Base-by-base conservation (phyloP, 148 eudicot species). In the Camellia granthamiana region DNA sequence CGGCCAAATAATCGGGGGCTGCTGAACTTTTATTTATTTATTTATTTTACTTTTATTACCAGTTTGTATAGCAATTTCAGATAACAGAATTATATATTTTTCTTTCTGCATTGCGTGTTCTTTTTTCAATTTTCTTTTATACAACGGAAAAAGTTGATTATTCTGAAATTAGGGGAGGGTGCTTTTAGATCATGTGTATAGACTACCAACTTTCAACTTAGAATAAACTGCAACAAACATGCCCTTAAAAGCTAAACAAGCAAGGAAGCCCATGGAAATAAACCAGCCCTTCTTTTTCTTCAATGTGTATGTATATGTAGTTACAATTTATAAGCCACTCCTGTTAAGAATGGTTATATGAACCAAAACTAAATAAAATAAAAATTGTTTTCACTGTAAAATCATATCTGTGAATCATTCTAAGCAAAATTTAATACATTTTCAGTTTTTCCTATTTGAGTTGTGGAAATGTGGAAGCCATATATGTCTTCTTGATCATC, bases 31-130 rank as follows among this genome's bases (percentile, higher is more conserved):
- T 30, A 30, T 30, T 30, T 30, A 30, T 30, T 60, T 3, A 2
- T 12, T 41, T 11, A 8, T 43, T 60, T 41, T 60, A 59, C 10
- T 58, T 44, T 6, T 59, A 38, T 58, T 13, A 15, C 44, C 60
- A 9, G 10, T 30, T 77, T 67, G 62, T 52, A 77, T 78, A 42
- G 49, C 46, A 64, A 16, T 41, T 30, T 51, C 30, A 64, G 79
- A 76, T 75, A n/a, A 21, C 16, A 43, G 77, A 56, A 56, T 74
- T 62, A 43, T 72, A 13, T 51, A 23, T 13, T 23, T 52, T 42
- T n/a, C 38, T 43, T 46, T 76, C 30, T 61, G 63, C 12, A 14
- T 30, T 73, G 18, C 21, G 0, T 30, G 30, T 14, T 23, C 60
- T n/a, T n/a, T 46, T 44, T 18, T 3, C 11, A 43, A 7, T 18